phyloP scores from a whole-genome alignment of 1,284 basidiomycete genomes.

The Pseudomicrostroma phylloplanum region DNA sequence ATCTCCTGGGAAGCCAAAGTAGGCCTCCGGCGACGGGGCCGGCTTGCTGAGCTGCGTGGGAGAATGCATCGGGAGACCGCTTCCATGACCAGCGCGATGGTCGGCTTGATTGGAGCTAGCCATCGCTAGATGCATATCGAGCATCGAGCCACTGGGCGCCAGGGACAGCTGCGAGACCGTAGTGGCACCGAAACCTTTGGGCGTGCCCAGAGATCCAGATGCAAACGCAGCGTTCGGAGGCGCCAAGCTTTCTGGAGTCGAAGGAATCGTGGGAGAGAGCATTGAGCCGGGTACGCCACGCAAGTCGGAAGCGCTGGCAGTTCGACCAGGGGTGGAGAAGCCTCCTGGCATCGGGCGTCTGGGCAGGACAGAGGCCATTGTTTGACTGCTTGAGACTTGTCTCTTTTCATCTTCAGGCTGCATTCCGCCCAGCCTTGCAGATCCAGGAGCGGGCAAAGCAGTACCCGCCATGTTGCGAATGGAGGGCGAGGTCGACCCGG shows the following conservation, averaged over 20 bases:
- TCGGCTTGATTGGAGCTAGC: constrained; percentile 24
- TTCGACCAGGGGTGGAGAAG: constrained; percentile 7
- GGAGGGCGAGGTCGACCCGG: constrained; percentile 10
- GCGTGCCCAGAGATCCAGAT: constrained; percentile 8
- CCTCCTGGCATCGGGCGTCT: constrained; percentile 9
- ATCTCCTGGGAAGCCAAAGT: constrained; percentile 38
- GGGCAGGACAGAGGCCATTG: constrained; percentile 7
- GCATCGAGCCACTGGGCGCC: constrained; percentile 51
- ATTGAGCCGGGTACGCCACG: constrained; percentile 18
- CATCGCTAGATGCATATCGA: constrained; percentile 53
- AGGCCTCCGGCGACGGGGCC: constrained; percentile 22
- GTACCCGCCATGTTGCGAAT: not conserved
- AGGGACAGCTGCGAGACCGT: constrained; percentile 42
- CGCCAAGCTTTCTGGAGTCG: constrained; percentile 21
- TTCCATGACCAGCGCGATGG: constrained; percentile 33
- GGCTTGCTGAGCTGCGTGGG: constrained; percentile 26
- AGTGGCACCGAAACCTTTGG: constrained; percentile 1
- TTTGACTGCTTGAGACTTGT: too few species aligned
- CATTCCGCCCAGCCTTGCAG: too few species aligned
- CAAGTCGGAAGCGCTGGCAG: constrained; percentile 14
- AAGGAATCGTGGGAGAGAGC: constrained; percentile 15
- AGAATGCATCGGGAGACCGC: constrained; percentile 20
- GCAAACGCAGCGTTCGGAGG: constrained; percentile 37
- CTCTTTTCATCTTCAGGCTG: too few species aligned
- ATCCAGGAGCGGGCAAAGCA: too few species aligned